phyloP scores from a whole-genome alignment of 2,329 filamentous ascomycete genomes.

The Pochonia chlamydosporia region DNA sequence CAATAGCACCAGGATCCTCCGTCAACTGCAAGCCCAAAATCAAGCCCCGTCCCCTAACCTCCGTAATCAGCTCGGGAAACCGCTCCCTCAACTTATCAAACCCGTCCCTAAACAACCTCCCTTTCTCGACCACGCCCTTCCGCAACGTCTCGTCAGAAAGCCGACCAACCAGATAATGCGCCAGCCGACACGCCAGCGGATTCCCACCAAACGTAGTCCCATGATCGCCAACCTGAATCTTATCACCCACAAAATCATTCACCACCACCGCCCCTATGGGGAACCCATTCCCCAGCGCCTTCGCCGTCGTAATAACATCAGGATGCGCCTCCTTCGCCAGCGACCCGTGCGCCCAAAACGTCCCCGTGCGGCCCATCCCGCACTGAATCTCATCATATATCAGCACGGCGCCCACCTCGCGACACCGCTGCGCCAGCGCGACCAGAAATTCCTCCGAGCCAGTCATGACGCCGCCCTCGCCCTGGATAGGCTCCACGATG shows the following conservation, averaged over 20 bases:
- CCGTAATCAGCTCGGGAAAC: conserved; percentile 65
- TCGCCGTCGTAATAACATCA: conserved; percentile 89
- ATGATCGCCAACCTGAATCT: conserved; percentile 64
- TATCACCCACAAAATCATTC: conserved; percentile 32
- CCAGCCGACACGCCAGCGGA: conserved; percentile 76
- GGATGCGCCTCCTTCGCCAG: conserved; percentile 79
- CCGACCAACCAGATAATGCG: conserved; percentile 76
- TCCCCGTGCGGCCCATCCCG: conserved; percentile 80
- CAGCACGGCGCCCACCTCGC: conserved; percentile 79
- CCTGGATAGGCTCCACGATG: conserved; percentile 94
- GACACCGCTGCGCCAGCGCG: conserved; percentile 78
- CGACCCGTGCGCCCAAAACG: conserved; percentile 79
- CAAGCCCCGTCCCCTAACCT: conserved; percentile 77
- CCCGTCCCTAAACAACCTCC: conserved; percentile 39
- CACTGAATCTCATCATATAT: conserved; percentile 98
- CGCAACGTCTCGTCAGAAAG: conserved; percentile 69
- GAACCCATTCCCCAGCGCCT: conserved; percentile 94
- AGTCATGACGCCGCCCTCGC: conserved; percentile 86
- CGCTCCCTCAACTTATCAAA: conserved; percentile 41
- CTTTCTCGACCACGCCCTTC: conserved; percentile 62
- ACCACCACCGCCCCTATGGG: conserved; percentile 71
- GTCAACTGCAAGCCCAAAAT: conserved; percentile 82
- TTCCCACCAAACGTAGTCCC: conserved; percentile 94
- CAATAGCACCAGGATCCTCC: conserved; percentile 64
- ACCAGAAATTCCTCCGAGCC: conserved; percentile 78